phyloP scores from a whole-genome alignment of 257 asterid genomes.

The Anisodus tanguticus region DNA sequence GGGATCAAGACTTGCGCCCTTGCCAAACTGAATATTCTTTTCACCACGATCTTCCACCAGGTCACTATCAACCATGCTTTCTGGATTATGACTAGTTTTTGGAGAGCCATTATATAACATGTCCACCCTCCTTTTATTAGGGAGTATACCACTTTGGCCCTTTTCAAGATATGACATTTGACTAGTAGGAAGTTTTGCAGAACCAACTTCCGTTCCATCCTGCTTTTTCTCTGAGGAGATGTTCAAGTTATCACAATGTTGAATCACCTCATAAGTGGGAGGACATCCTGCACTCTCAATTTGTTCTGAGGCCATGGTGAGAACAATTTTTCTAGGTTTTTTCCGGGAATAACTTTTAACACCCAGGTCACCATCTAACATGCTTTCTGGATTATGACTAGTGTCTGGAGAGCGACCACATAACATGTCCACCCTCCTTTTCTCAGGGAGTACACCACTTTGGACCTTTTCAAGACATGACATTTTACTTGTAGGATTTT shows the following conservation, averaged over 20 bases:
- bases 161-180: slow-evolving; percentile 35
- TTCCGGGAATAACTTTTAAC: slow-evolving; percentile 41
- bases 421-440: slow-evolving; percentile 45
- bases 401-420: too few relatives aligned
- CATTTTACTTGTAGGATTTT: not conserved
- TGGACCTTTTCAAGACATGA: slow-evolving; percentile 43
- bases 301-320: slow-evolving; percentile 46
- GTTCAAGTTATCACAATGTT: too few relatives aligned
- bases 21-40: slow-evolving; percentile 19
- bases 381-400: too few relatives aligned
- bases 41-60: slow-evolving; percentile 34
- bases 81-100: slow-evolving; percentile 36
- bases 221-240: too few relatives aligned
- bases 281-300: slow-evolving; percentile 44
- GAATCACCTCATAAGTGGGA: not conserved
- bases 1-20: slow-evolving; percentile 39
- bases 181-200: too few relatives aligned
- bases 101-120: slow-evolving; percentile 43
- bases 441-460: slow-evolving; percentile 40
- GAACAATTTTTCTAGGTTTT: slow-evolving; percentile 43
- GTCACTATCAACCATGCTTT: slow-evolving; percentile 37
- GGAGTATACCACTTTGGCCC: slow-evolving; percentile 39
- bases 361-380: not conserved
- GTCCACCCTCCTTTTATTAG: slow-evolving; percentile 51
- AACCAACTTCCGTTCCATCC: too few relatives aligned